Evolutionary conservation across 305 asterid species (phyloP), one percentile per base, ranked within the genome.

Genomic region (Stenogyne calaminthoides): DNA sequence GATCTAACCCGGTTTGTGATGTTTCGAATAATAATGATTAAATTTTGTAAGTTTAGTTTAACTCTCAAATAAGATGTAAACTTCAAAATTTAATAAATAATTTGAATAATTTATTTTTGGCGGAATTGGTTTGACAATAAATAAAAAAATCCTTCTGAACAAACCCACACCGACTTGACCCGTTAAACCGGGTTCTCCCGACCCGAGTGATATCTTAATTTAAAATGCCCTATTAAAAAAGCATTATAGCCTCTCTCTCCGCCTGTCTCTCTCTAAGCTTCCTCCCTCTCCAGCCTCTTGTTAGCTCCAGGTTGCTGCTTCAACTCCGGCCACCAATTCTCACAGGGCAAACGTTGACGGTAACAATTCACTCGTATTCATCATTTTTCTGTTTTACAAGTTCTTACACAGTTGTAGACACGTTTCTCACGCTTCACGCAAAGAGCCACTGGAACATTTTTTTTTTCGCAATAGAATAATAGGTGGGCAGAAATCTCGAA

Each of bases 261-360:
- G 46, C 59, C 81, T 73, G 79, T 68, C 39, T 40, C 67, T 19
- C 73, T 66, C 52, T 10, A 36, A 15, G 67, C 54, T 36, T 62
- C 42, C 18, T 51, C 75, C 61, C 18, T 40, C 75, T 56, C 68
- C 74, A 64, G 55, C 74, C 78, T 77, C 82, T 74, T 15, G 64
- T 81, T 80, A 29, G 75, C 76, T 73, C 32, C 75, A 51, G 73
- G 20, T 63, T 55, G 59, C 63, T 25, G 49, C 54, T 73, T 73
- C 74, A 64, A 71, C 80, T 63, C 82, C 78, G 73, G 81, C 77
- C 78, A 40, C 76, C 76, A 68, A 49, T 71, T 74, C 55, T 52
- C 14, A 12, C 73, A 67, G 46, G 81, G 72, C 44, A 70, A 64
- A 14, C 62, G 63, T 62, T 52, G n/a, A 49, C 34, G 76, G 79